Percentiles rank a stretch among this genome's conserved stretches.
These are phyloP conservation scores for Flaveria robusta DNA, from an alignment of 129 eudicot genomes.

Conservation along the genomic window DNA sequence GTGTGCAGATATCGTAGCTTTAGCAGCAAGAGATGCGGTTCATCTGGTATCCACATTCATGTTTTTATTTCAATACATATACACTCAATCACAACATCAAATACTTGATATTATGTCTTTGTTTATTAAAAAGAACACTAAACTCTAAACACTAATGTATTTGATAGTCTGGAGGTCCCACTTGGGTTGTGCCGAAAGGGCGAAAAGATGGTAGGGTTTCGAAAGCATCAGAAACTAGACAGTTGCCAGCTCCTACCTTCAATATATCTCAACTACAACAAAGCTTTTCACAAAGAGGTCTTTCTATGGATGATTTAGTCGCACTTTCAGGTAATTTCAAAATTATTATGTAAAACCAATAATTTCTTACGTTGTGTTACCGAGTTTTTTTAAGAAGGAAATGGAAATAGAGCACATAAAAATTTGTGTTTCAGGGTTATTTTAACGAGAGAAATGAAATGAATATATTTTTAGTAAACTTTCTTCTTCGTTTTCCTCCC, in stretches of 20 bases:
- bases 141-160: too few relatives aligned
- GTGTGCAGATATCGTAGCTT: conserved; percentile 49
- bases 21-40: conserved; percentile 56
- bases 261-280: conserved; percentile 45
- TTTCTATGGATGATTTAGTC: conserved; percentile 41
- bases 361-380: too few relatives aligned
- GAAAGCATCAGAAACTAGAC: conserved; percentile 39
- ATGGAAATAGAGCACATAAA: too few relatives aligned
- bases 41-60: conserved; percentile 32
- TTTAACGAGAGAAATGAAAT: too few relatives aligned
- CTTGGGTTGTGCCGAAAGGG: conserved; percentile 48
- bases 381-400: too few relatives aligned
- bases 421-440: too few relatives aligned
- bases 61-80: not conserved
- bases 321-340: conserved; percentile 43
- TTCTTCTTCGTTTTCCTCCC: too few relatives aligned
- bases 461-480: too few relatives aligned
- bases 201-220: conserved; percentile 49
- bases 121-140: too few relatives aligned
- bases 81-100: not conserved
- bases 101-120: not conserved
- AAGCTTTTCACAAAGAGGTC: conserved; percentile 52
- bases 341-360: too few relatives aligned
- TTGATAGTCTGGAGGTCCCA: conserved; percentile 49
- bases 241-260: conserved; percentile 40